Evolutionary conservation across 257 asterid genomes (phyloP).

Genomic region (Solanum okadae): DNA sequence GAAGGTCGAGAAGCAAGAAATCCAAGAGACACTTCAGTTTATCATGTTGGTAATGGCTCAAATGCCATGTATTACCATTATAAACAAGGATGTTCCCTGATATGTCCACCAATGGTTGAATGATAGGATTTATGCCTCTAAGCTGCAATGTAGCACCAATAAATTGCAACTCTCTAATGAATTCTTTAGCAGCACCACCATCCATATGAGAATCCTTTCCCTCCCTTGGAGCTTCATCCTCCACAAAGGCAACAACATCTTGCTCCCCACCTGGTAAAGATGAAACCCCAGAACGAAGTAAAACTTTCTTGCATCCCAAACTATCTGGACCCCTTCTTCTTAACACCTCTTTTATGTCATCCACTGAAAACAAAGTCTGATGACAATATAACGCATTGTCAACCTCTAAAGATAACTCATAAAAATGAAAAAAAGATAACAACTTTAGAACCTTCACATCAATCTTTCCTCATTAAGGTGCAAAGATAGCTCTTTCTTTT

Average conservation of each 20-base stretch:
- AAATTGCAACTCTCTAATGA: slow-evolving; percentile 38
- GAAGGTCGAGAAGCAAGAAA: not conserved
- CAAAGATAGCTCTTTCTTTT: not conserved
- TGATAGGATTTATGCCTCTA: slow-evolving; percentile 57
- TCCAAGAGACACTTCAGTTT: not conserved
- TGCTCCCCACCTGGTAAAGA: slow-evolving; percentile 6
- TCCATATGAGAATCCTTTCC: not conserved
- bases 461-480: not conserved
- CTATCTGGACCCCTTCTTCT: slow-evolving; percentile 90
- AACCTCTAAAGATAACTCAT: not conserved
- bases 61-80: slow-evolving; percentile 45
- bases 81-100: slow-evolving; percentile 77
- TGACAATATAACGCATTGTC: not conserved
- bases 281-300: slow-evolving; percentile 16
- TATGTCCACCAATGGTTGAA: slow-evolving; percentile 71
- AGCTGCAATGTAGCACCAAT: slow-evolving; percentile 90
- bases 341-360: slow-evolving; percentile 47
- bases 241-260: slow-evolving; percentile 11
- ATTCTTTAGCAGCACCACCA: slow-evolving; percentile 7
- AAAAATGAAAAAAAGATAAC: not conserved
- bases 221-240: slow-evolving; percentile 10
- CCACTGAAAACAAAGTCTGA: slow-evolving; percentile 39
- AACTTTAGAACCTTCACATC: not conserved
- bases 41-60: not conserved
- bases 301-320: slow-evolving; percentile 46